Base-by-base conservation (phyloP, 306 rosid genomes). In the Gleditsia sinensis region DNA sequence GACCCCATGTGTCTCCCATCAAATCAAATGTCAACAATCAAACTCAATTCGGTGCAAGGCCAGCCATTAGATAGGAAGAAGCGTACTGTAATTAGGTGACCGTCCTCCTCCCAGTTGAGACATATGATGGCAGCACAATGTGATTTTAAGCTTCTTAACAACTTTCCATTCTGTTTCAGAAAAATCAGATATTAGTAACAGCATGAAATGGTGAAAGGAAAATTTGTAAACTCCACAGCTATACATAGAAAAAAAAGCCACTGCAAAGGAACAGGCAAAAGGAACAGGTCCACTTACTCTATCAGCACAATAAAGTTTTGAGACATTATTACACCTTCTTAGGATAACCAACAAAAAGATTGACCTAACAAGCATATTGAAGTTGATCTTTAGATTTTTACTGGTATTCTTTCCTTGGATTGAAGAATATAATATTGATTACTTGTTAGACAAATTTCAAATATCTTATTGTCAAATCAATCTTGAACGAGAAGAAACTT, bases 31-130 rank as follows among this genome's bases (percentile, higher is more conserved):
- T 46, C 33, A 55, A 46, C 24, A 51, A 67, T 53, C 37, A 68
- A 78, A 74, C 54, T 59, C 58, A 56, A 58, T 37, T 64, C 53
- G 80, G 32, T 62, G 32, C 25, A 60, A 20, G 56, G 57, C 60
- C 71, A 43, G 74, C 45, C 78, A 78, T 23, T 62, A 42, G 58
- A 73, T 33, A 53, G 74, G 40, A 40, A 70, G 78, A 55, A 62
- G 67, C 87, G 64, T 88, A 89, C 98, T 67, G 73, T 58, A 78
- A 71, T 62, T 54, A 78, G 77, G 63, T 83, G 96, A 72, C 79
- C 76, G 71, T 89, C 97, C 76, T 91, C 98, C 89, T 77, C 96
- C 98, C 98, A 91, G 81, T 91, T 88, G 72, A 94, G 91, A 80
- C 93, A 88, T 61, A 84, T 74, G 74, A 94, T 90, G 67, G 96